Evolutionary conservation across 805 yeast genomes (phyloP).

Genomic region (Hanseniaspora clermontiae): DNA sequence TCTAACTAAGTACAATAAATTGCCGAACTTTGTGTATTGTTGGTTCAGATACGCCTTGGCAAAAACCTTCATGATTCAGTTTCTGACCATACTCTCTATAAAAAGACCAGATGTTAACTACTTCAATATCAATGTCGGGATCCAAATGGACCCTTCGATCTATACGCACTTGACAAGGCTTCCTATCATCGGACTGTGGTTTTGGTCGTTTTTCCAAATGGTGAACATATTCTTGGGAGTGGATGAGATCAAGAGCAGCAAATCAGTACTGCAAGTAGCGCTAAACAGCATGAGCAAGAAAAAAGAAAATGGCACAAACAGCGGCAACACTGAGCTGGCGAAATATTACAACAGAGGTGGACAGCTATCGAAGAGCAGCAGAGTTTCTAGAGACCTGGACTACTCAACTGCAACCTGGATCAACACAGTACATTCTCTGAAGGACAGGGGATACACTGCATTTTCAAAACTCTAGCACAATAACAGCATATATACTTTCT

Average conservation of each 20-base stretch:
- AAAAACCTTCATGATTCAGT: conserved; percentile 67
- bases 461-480: not conserved
- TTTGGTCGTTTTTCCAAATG: conserved; percentile 58
- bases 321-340: conserved; percentile 41
- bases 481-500: not conserved
- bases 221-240: conserved; percentile 62
- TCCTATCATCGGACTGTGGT: conserved; percentile 63
- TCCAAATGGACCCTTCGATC: conserved; percentile 68
- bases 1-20: conserved; percentile 32
- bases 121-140: conserved; percentile 68
- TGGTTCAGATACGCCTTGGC: conserved; percentile 70
- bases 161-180: conserved; percentile 66
- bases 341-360: conserved; percentile 56
- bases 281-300: conserved; percentile 36
- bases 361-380: conserved; percentile 41
- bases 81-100: conserved; percentile 48
- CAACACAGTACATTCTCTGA: conserved; percentile 57
- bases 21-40: conserved; percentile 58
- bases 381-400: conserved; percentile 43
- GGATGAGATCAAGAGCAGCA: conserved; percentile 56
- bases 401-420: conserved; percentile 63
- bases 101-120: conserved; percentile 55
- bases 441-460: conserved; percentile 36
- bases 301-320: conserved; percentile 23
- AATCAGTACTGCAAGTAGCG: conserved; percentile 51